These are phyloP conservation scores for Mimosa pudica DNA, from an alignment of 306 rosid species.

Conservation along the genomic window DNA sequence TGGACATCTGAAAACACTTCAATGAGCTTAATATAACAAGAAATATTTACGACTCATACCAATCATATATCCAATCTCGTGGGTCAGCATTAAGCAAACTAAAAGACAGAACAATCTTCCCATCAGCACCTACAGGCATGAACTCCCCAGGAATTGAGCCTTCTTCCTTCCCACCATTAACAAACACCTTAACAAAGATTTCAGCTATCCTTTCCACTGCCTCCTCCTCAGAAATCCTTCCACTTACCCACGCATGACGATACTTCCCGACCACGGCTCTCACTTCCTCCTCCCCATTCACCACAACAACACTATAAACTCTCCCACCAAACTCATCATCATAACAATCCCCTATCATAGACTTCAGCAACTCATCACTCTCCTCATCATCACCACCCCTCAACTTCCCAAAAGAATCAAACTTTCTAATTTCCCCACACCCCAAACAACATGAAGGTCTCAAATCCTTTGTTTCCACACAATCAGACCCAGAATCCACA, in stretches of 20 bases:
- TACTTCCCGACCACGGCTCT: constrained; percentile 78
- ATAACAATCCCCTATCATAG: constrained; percentile 42
- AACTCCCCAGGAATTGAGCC: constrained; percentile 76
- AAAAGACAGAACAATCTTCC: constrained; percentile 84
- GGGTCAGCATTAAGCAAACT: constrained; percentile 93
- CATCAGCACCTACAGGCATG: constrained; percentile 98
- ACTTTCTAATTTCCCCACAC: constrained; percentile 40
- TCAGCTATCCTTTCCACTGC: constrained; percentile 66
- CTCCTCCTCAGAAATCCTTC: constrained; percentile 56
- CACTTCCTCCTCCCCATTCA: constrained; percentile 59
- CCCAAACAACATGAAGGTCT: constrained; percentile 37
- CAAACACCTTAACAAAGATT: constrained; percentile 76
- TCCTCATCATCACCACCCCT: constrained; percentile 45
- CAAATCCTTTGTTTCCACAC: constrained; percentile 30
- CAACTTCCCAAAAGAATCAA: constrained; percentile 50
- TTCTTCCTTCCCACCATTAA: constrained; percentile 84
- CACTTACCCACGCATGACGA: constrained; percentile 80
- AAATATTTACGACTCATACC: constrained; percentile 54
- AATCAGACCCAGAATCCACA: constrained; percentile 42
- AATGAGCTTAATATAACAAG: constrained; percentile 8
- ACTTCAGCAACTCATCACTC: constrained; percentile 63
- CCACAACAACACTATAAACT: constrained; percentile 66
- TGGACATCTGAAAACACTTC: background rate
- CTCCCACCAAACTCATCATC: constrained; percentile 46
- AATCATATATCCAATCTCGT: constrained; percentile 73